Percentiles rank a stretch among this genome's conserved stretches.
Evolutionary conservation across 345 rosid genomes (phyloP).

Genomic region (Noccaea caerulescens): DNA sequence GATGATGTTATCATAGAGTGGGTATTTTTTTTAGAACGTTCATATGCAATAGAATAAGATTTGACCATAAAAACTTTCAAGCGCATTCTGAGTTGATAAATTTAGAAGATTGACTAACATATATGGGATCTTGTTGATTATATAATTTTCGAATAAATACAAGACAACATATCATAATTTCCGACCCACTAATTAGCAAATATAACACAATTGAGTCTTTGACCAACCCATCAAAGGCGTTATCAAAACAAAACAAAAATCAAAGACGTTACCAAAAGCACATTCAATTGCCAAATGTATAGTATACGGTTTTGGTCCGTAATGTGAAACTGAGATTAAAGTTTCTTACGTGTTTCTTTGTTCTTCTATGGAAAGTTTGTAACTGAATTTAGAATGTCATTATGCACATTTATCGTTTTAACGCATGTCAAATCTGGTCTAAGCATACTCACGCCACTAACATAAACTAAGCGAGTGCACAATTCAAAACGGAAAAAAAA

Average conservation of each 20-base stretch:
- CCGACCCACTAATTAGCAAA: slow-evolving; percentile 34
- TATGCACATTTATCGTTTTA: slow-evolving; percentile 38
- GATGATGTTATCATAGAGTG: slow-evolving; percentile 3
- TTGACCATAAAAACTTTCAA: slow-evolving; percentile 7
- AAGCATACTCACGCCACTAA: slow-evolving; percentile 32
- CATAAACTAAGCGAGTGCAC: slow-evolving; percentile 20
- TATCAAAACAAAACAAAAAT: slow-evolving; percentile 39
- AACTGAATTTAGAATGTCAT: slow-evolving; percentile 33
- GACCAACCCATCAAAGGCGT: slow-evolving; percentile 38
- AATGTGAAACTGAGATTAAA: slow-evolving; percentile 29
- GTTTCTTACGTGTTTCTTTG: slow-evolving; percentile 46
- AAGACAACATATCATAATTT: slow-evolving; percentile 18
- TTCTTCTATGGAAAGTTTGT: slow-evolving; percentile 35
- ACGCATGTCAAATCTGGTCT: slow-evolving; percentile 21
- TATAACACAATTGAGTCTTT: slow-evolving; percentile 40
- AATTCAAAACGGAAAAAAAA: neutral
- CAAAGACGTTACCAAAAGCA: slow-evolving; percentile 42
- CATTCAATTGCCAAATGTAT: slow-evolving; percentile 25
- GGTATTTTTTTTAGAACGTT: slow-evolving; percentile 17
- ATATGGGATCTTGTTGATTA: slow-evolving; percentile 21
- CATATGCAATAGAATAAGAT: slow-evolving; percentile 3
- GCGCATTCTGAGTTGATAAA: slow-evolving; percentile 18
- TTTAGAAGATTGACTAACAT: slow-evolving; percentile 18
- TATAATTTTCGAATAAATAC: slow-evolving; percentile 37
- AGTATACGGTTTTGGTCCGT: slow-evolving; percentile 30